Base-by-base conservation (phyloP, 768 basidiomycete species). In the Xanthoconium purpureum region DNA sequence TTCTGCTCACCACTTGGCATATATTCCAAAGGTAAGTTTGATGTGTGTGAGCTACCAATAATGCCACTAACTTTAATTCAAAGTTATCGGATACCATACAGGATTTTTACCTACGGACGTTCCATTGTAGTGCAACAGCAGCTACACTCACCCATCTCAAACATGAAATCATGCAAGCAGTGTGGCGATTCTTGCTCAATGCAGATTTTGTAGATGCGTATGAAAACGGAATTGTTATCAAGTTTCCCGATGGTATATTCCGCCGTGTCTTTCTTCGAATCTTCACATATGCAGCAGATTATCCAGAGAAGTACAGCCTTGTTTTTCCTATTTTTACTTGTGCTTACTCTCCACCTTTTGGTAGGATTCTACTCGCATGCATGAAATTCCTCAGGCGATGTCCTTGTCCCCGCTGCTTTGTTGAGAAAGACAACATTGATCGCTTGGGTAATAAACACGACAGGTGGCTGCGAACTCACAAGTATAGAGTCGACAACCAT, bases 261-360 rank as follows among this genome's bases (percentile, higher is more conserved):
- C 36, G 61, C 0, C 14, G 62, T 1, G 54, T 72, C 2, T 71
- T 67, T 30, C 62, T 57, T 0, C 37, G 54, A 0, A 42, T 71
- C 2, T 69, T 71, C 46, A 62, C 67, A 3, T 72, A 72, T 40
- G 55, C 65, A 0, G 67, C 63, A 1, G 62, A 70, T 53, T 72
- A 71, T 35, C 71, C 67, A 5, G 71, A 72, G 43, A 75, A 74
- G 76, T 74, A 46, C 7, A 35, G 6, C 28, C 15, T 12, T 15
- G 28, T 17, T 44, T 11, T 6, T 29, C 10, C 14, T 32, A 32
- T 32, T 28, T 47, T 14, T 13, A 33, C 33, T 47, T 3, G 35
- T 15, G 6, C 6, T n/a, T n/a, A 30, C n/a, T n/a, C 9, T 1
- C 0, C 32, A 33, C 11, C 32, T 33, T 12, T 38, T 20, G 4